Base-by-base conservation (phyloP, 257 asterid genomes). In the Plectranthus barbatus region DNA sequence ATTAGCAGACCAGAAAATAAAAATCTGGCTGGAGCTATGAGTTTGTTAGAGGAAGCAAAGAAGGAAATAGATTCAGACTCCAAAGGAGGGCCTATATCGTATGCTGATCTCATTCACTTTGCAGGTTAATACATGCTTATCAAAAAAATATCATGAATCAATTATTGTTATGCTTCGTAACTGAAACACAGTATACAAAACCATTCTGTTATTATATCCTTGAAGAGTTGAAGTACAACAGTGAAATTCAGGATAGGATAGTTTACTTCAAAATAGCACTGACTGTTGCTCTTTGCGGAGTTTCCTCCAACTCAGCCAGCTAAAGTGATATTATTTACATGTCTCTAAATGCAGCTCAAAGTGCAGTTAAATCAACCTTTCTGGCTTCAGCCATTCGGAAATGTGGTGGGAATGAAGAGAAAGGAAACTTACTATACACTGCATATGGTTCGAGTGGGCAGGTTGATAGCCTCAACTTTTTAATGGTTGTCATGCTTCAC, bases 361-460 rank as follows among this genome's bases (percentile, higher is more conserved):
- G 89, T 84, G 99, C 96, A 44, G 77, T 87, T 14, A 92, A 92
- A 80, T 79, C 87, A 7, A 92, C 95, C 9, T 92, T 85, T 74
- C 78, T 92, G 62, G 82, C 87, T 68, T 69, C 97, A 18, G 97
- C 99, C 65, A 90, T 85, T 71, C 80, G 85, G 44, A 93, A 93
- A 80, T 82, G 94, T 74, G 99, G 99, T 57, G 99, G 99, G 29
- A 93, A 90, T 67, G 94, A 73, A 68, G 96, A 87, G 74, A 92
- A 93, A 77, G 99, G 99, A 36, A 12, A 36, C 37, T 21, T 87
- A 66, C 75, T 92, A 34, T 92, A 92, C 84, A 66, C 73, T 34
- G 99, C 93, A 20, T 93, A 85, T 68, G 99, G 99, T 58, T 90
- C 99, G 44, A 84, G 47, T 62, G 97, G 96, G 58, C 99, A 92